Conservation (phyloP, 176 grass and related monocot genomes). For the Carex scoparia region DNA sequence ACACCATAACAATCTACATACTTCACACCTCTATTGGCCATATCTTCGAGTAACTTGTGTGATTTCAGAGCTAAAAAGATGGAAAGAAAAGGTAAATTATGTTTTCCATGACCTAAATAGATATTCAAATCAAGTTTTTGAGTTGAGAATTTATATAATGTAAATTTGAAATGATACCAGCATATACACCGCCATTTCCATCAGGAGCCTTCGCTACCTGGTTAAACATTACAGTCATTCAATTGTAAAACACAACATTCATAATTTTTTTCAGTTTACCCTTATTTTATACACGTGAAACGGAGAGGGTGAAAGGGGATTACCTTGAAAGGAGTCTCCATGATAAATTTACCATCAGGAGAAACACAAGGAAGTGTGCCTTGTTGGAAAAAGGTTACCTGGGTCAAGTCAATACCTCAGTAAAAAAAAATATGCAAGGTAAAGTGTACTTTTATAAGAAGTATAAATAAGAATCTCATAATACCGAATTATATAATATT, state of each 20-base stretch:
- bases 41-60: slow-evolving; percentile 82
- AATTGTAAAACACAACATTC: slow-evolving; percentile 19
- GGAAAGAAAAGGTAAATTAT: slow-evolving; percentile 13
- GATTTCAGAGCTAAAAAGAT: slow-evolving; percentile 63
- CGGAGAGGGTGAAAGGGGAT: background rate
- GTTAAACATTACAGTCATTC: slow-evolving; percentile 23
- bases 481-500: background rate
- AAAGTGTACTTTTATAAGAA: slow-evolving; percentile 3
- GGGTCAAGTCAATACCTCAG: slow-evolving; percentile 6
- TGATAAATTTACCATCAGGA: slow-evolving; percentile 92
- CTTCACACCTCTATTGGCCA: slow-evolving; percentile 69
- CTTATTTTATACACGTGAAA: background rate
- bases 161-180: slow-evolving; percentile 40
- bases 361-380: slow-evolving; percentile 93
- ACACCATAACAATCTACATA: slow-evolving; percentile 97
- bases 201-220: slow-evolving; percentile 98
- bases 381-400: slow-evolving; percentile 99
- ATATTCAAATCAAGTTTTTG: background rate
- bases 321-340: slow-evolving; percentile 95
- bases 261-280: background rate
- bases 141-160: slow-evolving; percentile 10
- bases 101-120: background rate
- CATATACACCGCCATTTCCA: slow-evolving; percentile 95
- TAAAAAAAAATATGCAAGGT: slow-evolving; percentile 10
- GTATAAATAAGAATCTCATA: slow-evolving; percentile 13